phyloP scores from a whole-genome alignment of 2,329 filamentous ascomycete species.

The Talaromyces verruculosus region DNA sequence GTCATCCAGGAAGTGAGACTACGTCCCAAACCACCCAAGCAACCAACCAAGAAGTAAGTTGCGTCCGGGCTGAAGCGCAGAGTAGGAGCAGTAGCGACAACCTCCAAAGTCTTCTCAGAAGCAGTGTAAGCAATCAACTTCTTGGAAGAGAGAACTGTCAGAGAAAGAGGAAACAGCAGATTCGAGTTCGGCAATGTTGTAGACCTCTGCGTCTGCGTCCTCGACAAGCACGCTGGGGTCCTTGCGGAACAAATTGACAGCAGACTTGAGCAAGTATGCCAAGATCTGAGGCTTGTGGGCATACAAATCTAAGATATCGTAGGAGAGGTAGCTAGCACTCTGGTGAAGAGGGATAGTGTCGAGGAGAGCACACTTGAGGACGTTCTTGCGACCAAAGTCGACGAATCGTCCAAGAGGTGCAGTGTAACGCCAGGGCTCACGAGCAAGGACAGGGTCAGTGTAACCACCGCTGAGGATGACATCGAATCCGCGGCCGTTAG shows the following conservation, averaged over 20 bases:
- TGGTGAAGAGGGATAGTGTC: slow-evolving; percentile 9
- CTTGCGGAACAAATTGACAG: not conserved
- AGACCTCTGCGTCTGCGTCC: not conserved
- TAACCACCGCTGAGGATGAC: slow-evolving; percentile 30
- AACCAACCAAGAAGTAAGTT: slow-evolving; percentile 32
- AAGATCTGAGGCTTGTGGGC: slow-evolving; percentile 5
- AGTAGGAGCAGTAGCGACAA: not conserved
- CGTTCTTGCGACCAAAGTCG: slow-evolving; percentile 32
- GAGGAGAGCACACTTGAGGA: slow-evolving; percentile 17
- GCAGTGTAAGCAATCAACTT: slow-evolving; percentile 1
- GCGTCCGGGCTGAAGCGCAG: not conserved
- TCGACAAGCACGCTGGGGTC: not conserved
- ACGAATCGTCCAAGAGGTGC: slow-evolving; percentile 32
- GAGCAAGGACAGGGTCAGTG: slow-evolving; percentile 22
- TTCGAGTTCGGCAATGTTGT: not conserved
- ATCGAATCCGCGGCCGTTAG: slow-evolving; percentile 36
- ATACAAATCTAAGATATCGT: slow-evolving; percentile 4
- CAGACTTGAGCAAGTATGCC: slow-evolving; percentile 7
- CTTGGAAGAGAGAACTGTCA: not conserved
- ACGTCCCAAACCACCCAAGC: slow-evolving; percentile 32
- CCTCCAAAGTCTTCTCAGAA: slow-evolving; percentile 1
- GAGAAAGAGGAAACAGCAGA: slow-evolving; percentile 8
- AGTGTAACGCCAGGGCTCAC: slow-evolving; percentile 29
- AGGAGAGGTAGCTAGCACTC: slow-evolving; percentile 15
- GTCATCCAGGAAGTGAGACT: slow-evolving; percentile 44